Conservation (phyloP, 176 grass and related monocot species). For the barley (Hordeum vulgare) region DNA sequence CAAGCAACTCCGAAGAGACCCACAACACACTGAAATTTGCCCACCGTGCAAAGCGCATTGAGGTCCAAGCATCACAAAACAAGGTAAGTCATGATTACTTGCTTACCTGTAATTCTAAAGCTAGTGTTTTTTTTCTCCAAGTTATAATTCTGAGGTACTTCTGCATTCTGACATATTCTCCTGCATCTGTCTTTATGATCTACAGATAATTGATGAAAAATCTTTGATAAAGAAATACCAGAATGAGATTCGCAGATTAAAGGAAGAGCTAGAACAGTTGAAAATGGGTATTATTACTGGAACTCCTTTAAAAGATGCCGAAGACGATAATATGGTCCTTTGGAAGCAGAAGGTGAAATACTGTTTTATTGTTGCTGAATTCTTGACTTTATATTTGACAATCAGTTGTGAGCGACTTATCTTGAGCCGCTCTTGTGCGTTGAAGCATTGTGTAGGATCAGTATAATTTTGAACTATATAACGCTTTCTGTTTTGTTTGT, state of each 20-base stretch:
- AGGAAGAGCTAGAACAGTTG: slow-evolving; percentile 89
- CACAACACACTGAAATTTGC: slow-evolving; percentile 99
- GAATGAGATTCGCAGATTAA: slow-evolving; percentile 91
- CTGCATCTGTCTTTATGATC: slow-evolving; percentile 25
- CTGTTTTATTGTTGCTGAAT: slow-evolving; percentile 16
- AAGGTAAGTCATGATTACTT: slow-evolving; percentile 57
- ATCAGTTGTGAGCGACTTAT: background rate
- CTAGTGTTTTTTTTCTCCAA: slow-evolving; percentile 1
- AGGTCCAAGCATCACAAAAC: slow-evolving; percentile 98
- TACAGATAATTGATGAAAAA: slow-evolving; percentile 98
- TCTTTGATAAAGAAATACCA: slow-evolving; percentile 99
- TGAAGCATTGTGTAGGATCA: slow-evolving; percentile 10
- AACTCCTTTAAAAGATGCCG: slow-evolving; percentile 53
- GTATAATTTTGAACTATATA: slow-evolving; percentile 4
- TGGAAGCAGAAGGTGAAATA: slow-evolving; percentile 85
- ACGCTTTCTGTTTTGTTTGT: background rate
- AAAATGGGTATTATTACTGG: slow-evolving; percentile 91
- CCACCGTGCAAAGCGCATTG: slow-evolving; percentile 90
- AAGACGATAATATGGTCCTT: slow-evolving; percentile 82
- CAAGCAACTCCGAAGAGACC: slow-evolving; percentile 97
- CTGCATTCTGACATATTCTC: slow-evolving; percentile 3
- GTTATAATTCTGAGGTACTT: slow-evolving; percentile 3
- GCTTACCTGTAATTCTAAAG: slow-evolving; percentile 18
- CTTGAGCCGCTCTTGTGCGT: background rate
- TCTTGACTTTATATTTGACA: background rate